Evolutionary conservation across 495 filamentous ascomycete genomes (phyloP).

Genomic region (Xylaria acuta): DNA sequence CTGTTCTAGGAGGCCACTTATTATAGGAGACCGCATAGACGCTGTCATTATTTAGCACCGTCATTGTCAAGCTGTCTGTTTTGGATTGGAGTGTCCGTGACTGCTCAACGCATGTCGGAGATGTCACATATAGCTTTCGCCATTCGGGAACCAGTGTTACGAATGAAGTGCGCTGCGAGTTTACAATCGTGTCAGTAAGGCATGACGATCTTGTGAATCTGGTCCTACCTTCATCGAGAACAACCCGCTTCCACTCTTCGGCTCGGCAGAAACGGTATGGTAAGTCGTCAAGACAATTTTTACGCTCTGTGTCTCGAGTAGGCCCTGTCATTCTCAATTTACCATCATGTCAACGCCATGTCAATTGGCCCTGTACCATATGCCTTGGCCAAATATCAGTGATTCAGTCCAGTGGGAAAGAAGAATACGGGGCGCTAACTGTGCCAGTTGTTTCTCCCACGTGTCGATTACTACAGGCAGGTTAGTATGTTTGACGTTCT

Average conservation of each 20-base stretch:
- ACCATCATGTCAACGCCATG: conserved; percentile 16
- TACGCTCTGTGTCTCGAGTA: not conserved
- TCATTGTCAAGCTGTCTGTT: conserved; percentile 35
- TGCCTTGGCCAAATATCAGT: not conserved
- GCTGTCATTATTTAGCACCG: not conserved
- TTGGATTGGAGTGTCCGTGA: conserved; percentile 55
- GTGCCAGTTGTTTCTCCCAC: conserved; percentile 13
- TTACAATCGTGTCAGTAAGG: not conserved
- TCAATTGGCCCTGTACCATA: not conserved
- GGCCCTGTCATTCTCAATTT: not conserved
- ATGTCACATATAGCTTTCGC: conserved; percentile 45
- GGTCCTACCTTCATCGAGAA: conserved; percentile 55
- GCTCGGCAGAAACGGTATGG: conserved; percentile 10
- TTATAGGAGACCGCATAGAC: conserved; percentile 13
- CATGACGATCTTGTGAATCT: not conserved
- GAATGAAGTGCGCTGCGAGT: conserved; percentile 49
- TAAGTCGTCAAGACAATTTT: conserved; percentile 14
- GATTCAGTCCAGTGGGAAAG: not conserved
- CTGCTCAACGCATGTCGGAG: conserved; percentile 47
- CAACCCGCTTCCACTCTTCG: conserved; percentile 40
- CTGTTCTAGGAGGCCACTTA: too few species aligned
- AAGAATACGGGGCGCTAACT: not conserved
- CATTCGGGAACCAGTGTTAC: conserved; percentile 44
- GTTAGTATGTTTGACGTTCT: conserved; percentile 13
- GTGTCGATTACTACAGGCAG: conserved; percentile 10